phyloP scores from a whole-genome alignment of 2,329 filamentous ascomycete genomes.

The Ascochyta fabae region DNA sequence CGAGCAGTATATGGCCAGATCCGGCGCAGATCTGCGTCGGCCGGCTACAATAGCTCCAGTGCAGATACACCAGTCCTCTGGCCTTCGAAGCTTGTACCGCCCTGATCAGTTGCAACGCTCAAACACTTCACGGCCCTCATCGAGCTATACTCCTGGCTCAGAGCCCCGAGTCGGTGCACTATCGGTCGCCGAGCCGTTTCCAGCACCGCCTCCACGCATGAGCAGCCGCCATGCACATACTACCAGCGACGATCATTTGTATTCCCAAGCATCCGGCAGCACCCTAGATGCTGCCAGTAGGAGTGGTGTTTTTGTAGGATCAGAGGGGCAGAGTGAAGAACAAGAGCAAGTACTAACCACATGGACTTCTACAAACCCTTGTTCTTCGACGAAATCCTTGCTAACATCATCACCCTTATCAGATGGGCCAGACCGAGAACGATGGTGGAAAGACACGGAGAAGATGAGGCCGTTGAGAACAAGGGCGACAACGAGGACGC shows the following conservation, averaged over 20 bases:
- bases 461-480: constrained; percentile 15
- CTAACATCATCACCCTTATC: constrained; percentile 9
- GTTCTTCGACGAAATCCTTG: constrained; percentile 5
- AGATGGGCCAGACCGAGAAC: constrained; percentile 26
- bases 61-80: constrained; percentile 24
- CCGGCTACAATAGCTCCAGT: constrained; percentile 16
- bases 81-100: constrained; percentile 31
- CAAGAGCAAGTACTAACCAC: constrained; percentile 18
- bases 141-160: constrained; percentile 14
- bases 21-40: not conserved
- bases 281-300: not conserved
- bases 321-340: not conserved
- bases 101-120: constrained; percentile 15
- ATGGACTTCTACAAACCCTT: constrained; percentile 4
- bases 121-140: constrained; percentile 21
- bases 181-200: constrained; percentile 16
- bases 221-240: constrained; percentile 27
- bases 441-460: constrained; percentile 35
- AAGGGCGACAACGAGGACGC: constrained; percentile 12
- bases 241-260: constrained; percentile 3
- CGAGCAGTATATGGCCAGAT: not conserved
- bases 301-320: not conserved
- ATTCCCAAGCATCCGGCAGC: not conserved
- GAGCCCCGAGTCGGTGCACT: constrained; percentile 13
- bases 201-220: constrained; percentile 20